Evolutionary conservation across 768 basidiomycete genomes (phyloP), one percentile per base, ranked within the genome.

Genomic region (Strobilomyces dryophilus): DNA sequence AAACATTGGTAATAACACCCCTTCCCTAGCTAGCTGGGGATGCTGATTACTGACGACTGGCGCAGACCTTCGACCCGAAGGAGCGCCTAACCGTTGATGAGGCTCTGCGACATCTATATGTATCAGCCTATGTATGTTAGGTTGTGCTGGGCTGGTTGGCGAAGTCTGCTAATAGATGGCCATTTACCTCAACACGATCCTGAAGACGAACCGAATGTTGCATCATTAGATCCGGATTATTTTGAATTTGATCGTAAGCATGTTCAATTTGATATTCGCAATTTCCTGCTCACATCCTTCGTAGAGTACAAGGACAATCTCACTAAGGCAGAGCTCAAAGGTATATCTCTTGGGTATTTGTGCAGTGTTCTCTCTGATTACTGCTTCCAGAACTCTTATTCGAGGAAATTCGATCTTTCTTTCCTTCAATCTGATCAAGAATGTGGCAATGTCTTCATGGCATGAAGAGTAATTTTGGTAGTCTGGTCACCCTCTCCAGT

Each of bases 221-320:
- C 81, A 39, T 85, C 89, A 10, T 79, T 97, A 42, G 85, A 85
- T 63, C 83, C 91, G 0, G 79, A 81, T 42, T 97, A 94, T 71
- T 97, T 97, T 69, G 87, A 92, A 60, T 95, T 95, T 63, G 93
- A 97, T 68, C 74, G 83, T 87, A 64, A 69, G 85, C 70, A 15
- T 20, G 9, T 39, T 36, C 37, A 32, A 45, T 44, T 40, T 35
- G 26, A 37, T 36, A 26, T 46, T 47, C 8, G 12, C 35, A 20
- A 12, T 4, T 50, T 47, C 53, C 37, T 61, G 53, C 31, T 54
- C 45, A 48, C 49, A 4, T 50, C 39, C 47, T 48, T 51, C 20
- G 10, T 59, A 84, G 80, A 82, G 54, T 79, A 82, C 66, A 86
- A 90, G 71, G 88, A 89, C 34, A 79, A 84, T 49, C 79, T 93